Conservation (phyloP, 805 yeast species). For the Peterozyma xylosa region DNA sequence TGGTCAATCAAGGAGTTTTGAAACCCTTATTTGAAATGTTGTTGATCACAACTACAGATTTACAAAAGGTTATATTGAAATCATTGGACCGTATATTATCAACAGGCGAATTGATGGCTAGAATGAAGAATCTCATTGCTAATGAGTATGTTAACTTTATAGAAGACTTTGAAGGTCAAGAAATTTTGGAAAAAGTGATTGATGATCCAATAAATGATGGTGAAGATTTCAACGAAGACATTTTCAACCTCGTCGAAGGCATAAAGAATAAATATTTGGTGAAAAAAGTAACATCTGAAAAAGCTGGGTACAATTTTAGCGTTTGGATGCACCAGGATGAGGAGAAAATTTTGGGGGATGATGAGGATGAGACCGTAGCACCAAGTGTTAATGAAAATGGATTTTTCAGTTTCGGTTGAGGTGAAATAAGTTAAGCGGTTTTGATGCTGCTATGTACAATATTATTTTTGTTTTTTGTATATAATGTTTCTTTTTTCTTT, state of each 20-base stretch:
- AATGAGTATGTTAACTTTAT: slow-evolving; percentile 6
- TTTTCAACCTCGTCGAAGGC: not conserved
- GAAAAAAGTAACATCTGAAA: slow-evolving; percentile 1
- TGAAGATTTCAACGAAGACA: not conserved
- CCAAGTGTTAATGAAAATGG: slow-evolving; percentile 8
- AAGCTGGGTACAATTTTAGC: slow-evolving; percentile 1
- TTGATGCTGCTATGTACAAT: no score
- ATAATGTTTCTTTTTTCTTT: no score
- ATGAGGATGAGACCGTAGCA: not conserved
- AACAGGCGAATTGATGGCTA: slow-evolving; percentile 4
- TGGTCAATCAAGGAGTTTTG: slow-evolving; percentile 6
- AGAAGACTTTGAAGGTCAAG: slow-evolving; percentile 6
- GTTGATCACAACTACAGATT: not conserved
- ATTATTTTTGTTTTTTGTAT: no score
- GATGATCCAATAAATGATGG: slow-evolving; percentile 4
- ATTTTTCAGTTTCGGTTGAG: slow-evolving; percentile 6
- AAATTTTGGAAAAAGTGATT: slow-evolving; percentile 4
- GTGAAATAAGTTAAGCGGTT: no score
- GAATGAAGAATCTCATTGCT: not conserved
- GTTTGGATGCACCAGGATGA: not conserved
- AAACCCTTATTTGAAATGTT: slow-evolving; percentile 6
- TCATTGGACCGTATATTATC: slow-evolving; percentile 8
- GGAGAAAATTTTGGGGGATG: not conserved
- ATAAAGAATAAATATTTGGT: slow-evolving; percentile 3
- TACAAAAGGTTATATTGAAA: slow-evolving; percentile 3